Conservation (phyloP, 1,284 basidiomycete genomes). For the Salmacisia buchloeana region DNA sequence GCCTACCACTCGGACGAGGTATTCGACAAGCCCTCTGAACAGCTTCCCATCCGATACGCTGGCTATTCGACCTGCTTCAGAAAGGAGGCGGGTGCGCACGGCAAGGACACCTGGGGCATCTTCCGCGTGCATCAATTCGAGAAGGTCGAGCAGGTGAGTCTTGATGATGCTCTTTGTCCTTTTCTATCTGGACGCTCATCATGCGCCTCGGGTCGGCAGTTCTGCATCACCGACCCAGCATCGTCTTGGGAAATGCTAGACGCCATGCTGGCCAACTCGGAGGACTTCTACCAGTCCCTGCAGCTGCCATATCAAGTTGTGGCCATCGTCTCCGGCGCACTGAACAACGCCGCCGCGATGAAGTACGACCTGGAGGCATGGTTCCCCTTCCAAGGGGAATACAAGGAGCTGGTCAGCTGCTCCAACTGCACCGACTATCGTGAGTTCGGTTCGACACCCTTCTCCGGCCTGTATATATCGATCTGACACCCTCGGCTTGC, state of each 20-base stretch:
- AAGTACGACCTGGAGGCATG: conserved; percentile 98
- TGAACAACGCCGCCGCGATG: conserved; percentile 93
- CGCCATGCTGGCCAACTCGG: conserved; percentile 78
- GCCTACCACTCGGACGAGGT: conserved; percentile 92
- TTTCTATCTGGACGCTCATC: neutral
- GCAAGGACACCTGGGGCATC: conserved; percentile 98
- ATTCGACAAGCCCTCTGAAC: conserved; percentile 85
- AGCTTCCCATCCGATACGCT: conserved; percentile 75
- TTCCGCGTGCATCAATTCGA: conserved; percentile 99
- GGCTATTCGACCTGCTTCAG: conserved; percentile 90
- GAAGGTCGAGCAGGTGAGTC: conserved; percentile 74
- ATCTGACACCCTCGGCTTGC: neutral
- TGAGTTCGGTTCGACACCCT: neutral
- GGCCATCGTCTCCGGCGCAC: conserved; percentile 88
- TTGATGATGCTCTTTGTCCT: neutral
- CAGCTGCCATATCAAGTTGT: conserved; percentile 86
- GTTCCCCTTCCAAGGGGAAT: conserved; percentile 95
- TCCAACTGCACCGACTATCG: conserved; percentile 55
- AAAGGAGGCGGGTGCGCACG: conserved; percentile 94
- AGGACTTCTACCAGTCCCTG: conserved; percentile 92
- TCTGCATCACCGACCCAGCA: conserved; percentile 84
- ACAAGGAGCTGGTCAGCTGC: conserved; percentile 70
- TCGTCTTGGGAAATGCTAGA: conserved; percentile 87
- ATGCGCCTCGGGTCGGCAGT: conserved; percentile 60
- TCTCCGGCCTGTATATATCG: neutral